Evolutionary conservation across 441 rosid genomes (phyloP), one percentile per base, ranked within the genome.

Genomic region (Eutrema salsugineum): DNA sequence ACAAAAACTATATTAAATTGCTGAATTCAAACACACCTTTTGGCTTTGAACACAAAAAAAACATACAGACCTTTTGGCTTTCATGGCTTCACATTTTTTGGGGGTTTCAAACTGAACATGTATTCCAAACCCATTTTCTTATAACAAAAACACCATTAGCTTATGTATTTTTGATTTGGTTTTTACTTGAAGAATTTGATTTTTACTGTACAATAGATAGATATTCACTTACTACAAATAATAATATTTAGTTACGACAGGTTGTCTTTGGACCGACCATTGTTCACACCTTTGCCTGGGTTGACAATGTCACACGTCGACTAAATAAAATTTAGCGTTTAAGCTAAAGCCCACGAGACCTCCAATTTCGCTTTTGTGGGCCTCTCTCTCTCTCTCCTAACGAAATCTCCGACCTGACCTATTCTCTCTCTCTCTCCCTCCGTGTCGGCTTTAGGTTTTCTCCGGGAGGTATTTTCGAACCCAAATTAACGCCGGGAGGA

Each of bases 261-360:
- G 72, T 20, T 49, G 38, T 63, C 30, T 28, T 11, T 10, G 47
- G 63, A 67, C 68, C 64, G 74, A 75, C 65, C 63, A 15, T 5
- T 8, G 54, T 67, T 59, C 30, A 66, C 78, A 67, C 17, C 46
- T 46, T 62, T 60, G 55, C 40, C 10, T 39, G 60, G 62, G 35
- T 76, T 63, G 74, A 70, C 55, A 63, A 63, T 64, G 76, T 40
- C 56, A 64, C 67, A 63, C 58, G 76, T 77, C 67, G 72, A 71
- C 77, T 11, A n/a, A 42, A 53, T 60, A 16, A 59, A 24, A 8
- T 32, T 30, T 35, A 40, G 8, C 24, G 47, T 46, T 46, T 56
- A 48, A 53, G 72, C 80, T 72, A 63, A 53, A 64, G 80, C 80
- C 80, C 80, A 71, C 40, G 6, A 66, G 48, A 30, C 0, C 30